Base-by-base conservation (phyloP, 768 basidiomycete species). In the Trametes cinnabarina region DNA sequence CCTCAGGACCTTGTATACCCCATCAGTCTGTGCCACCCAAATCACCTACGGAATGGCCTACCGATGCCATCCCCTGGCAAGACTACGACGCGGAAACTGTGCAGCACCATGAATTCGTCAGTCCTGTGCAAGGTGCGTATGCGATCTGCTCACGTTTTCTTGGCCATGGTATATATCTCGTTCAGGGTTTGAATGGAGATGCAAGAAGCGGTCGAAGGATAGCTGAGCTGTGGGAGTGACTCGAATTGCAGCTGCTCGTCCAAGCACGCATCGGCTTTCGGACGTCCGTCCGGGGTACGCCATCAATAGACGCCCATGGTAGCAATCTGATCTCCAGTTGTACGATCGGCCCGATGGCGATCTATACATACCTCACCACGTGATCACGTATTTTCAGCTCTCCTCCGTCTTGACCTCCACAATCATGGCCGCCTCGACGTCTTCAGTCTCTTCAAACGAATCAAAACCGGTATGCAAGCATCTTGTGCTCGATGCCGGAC, bases 1-100 rank as follows among this genome's bases (percentile, higher is more conserved):
- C 94, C 67, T 95, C 93, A 26, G 97, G 97, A 25, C 97, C 96
- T 88, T 7, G 12, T 12, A 12, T 7, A 12, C 30, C 12, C 30
- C 30, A 12, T 32, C 7, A 32, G 30, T 12, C 12, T 6, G 30
- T 32, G 30, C 30, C n/a, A n/a, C n/a, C n/a, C n/a, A n/a, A n/a
- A n/a, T n/a, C n/a, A n/a, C n/a, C n/a, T n/a, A 32, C 30, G 30
- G 7, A 32, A 32, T 32, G 12, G 68, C 79, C 41, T 68, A 93
- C 95, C 96, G 66, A 99, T 98, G 60, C 97, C 97, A 74, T 99
- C 97, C 50, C 97, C 97, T n/a, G 88, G 87, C 41, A 99, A 85
- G 51, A 95, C 82, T 34, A 86, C 90, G 70, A 99, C 84, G 62
- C 87, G 87, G 74, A 90, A 97, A 52, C 94, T 95, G 65, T 10